phyloP scores from a whole-genome alignment of 2,329 filamentous ascomycete genomes.

The Lecanoromycetidae sp. region DNA sequence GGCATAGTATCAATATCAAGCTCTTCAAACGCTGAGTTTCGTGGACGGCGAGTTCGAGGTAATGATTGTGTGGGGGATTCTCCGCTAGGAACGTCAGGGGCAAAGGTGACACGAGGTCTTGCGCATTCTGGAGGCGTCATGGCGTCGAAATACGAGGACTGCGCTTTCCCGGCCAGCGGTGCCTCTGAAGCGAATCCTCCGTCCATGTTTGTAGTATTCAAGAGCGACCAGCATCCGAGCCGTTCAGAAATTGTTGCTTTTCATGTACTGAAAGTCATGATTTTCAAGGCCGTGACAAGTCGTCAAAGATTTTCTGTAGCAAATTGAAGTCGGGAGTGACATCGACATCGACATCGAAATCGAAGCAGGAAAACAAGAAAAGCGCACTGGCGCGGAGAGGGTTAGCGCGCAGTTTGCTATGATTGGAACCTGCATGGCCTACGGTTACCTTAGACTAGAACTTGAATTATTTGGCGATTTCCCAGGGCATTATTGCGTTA shows the following conservation, averaged over 20 bases:
- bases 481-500: no score
- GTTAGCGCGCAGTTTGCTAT: conserved; percentile 1
- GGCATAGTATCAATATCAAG: not conserved
- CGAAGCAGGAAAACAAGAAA: not conserved
- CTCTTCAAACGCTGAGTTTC: conserved; percentile 17
- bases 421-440: not conserved
- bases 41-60: not conserved
- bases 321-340: not conserved
- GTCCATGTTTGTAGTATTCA: not conserved
- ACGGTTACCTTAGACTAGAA: not conserved
- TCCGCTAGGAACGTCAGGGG: not conserved
- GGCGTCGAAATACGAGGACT: not conserved
- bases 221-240: not conserved
- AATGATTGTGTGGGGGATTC: not conserved
- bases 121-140: conserved; percentile 5
- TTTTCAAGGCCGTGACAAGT: not conserved
- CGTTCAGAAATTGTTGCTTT: not conserved
- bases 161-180: conserved; percentile 14
- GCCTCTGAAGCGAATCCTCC: not conserved
- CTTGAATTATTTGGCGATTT: no score
- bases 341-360: no score
- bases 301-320: not conserved
- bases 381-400: not conserved
- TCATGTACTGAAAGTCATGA: not conserved
- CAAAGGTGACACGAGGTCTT: not conserved